phyloP scores from a whole-genome alignment of 2,329 filamentous ascomycete species.

The Rhinocladiella similis region DNA sequence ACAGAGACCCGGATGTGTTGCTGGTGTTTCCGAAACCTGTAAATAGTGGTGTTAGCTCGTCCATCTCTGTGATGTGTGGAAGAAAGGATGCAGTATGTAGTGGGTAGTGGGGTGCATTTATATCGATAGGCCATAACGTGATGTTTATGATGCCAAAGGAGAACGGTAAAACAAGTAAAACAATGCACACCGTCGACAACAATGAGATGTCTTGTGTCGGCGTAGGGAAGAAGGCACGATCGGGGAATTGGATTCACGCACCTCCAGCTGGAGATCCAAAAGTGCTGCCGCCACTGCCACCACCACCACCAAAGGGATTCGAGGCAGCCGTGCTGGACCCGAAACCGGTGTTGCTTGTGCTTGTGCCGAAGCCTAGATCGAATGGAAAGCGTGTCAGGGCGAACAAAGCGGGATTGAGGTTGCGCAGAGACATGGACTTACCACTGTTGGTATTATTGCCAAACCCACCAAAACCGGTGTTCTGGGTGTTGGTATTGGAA shows the following conservation, averaged over 20 bases:
- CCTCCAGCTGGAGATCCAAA: conserved; percentile 22
- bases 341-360: conserved; percentile 25
- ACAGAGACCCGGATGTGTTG: conserved; percentile 22
- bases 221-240: background rate
- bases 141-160: background rate
- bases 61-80: background rate
- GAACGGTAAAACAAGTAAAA: too few species aligned
- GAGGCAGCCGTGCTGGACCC: conserved; percentile 24
- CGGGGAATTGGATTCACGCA: conserved; percentile 9
- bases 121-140: background rate
- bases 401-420: background rate
- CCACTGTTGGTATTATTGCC: conserved; percentile 27
- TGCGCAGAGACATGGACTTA: conserved; percentile 15
- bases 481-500: conserved; percentile 21
- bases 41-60: conserved; percentile 7
- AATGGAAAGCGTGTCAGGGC: conserved; percentile 9
- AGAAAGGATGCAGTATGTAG: background rate
- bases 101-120: background rate
- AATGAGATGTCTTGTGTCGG: background rate
- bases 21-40: conserved; percentile 24
- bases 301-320: conserved; percentile 26
- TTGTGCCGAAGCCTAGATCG: conserved; percentile 26
- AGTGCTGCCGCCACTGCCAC: conserved; percentile 14
- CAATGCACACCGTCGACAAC: too few species aligned
- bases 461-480: conserved; percentile 27